Conservation (phyloP, 106 monocot genomes). For the Acanthochlamys bracteata region DNA sequence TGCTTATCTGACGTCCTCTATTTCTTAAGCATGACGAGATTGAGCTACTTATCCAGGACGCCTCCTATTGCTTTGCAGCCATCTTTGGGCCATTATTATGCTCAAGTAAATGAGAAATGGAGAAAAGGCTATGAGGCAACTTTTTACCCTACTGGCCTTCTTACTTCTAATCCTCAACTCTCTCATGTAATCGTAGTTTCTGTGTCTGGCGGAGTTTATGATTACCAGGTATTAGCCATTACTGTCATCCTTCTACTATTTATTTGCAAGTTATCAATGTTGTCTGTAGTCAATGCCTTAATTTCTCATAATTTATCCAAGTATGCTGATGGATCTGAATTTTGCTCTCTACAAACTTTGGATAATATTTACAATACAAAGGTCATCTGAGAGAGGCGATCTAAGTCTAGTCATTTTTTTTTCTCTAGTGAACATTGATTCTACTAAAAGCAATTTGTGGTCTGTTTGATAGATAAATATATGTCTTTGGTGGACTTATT, state of each 20-base stretch:
- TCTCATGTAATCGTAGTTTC: conserved; percentile 85
- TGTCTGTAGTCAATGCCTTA: neutral
- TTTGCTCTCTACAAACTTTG: too few species aligned
- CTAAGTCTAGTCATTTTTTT: too few species aligned
- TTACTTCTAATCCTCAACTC: conserved; percentile 38
- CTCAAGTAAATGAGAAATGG: conserved; percentile 79
- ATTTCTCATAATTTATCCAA: too few species aligned
- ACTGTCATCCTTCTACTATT: neutral
- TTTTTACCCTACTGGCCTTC: conserved; percentile 22
- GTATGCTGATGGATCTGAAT: too few species aligned
- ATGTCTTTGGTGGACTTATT: neutral
- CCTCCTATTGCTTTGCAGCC: conserved; percentile 97
- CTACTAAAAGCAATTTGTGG: neutral
- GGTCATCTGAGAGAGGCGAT: too few species aligned
- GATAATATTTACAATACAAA: too few species aligned
- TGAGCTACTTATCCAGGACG: conserved; percentile 51
- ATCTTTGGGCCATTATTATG: conserved; percentile 81
- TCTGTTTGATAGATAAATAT: neutral
- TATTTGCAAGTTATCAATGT: neutral
- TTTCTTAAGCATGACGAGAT: conserved; percentile 10
- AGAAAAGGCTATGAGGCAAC: conserved; percentile 52
- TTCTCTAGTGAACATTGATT: neutral
- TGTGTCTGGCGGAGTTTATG: conserved; percentile 77
- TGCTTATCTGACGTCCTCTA: neutral
- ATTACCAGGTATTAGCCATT: conserved; percentile 64